Base-by-base conservation (phyloP, 2,329 filamentous ascomycete genomes). In the Xylaria multiplex region DNA sequence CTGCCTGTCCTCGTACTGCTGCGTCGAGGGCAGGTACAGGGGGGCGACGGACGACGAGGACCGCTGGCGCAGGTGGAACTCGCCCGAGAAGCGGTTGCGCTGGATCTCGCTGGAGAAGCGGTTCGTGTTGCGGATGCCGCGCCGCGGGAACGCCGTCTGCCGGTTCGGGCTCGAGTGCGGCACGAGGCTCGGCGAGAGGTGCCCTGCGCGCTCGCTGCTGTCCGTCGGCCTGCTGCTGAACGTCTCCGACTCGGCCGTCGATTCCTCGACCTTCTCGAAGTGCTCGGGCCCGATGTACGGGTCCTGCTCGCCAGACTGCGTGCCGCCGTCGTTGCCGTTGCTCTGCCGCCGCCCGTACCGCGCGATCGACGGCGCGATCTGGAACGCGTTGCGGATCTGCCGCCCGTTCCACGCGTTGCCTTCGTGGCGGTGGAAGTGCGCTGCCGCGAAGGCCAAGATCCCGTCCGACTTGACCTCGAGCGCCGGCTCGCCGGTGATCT, bases 321-420 rank as follows among this genome's bases (percentile, higher is more conserved):
- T n/a, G 45, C 27, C 16, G 42, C 42, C 48, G 24, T n/a, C 7
- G 35, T 64, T 64, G 32, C 7, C 19, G 27, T 27, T 54, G 42
- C 6, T 40, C 14, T 45, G 56, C 2, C 14, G 32, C 2, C 58
- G 63, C 3, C 59, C 68, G 48, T 67, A 70, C 43, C 67, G 69
- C 35, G 73, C 70, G n/a, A 74, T 69, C 13, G 71, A 72, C 22
- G 68, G 62, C 24, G 71, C 72, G 27, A 71, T 73, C 54, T 73
- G 71, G 59, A 69, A 74, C 14, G 72, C 71, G 52, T 74, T 73
- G 30, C 72, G 69, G 54, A 74, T 73, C 63, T 74, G 72, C 0
- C 72, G 68, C 3, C 72, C 72, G 53, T 73, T 74, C 71, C 71
- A 74, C 3, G 49, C 19, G 52, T 58, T 69, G 32, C 67, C 67